Base-by-base conservation (phyloP, 306 rosid species). In the Rubus parviflorus region DNA sequence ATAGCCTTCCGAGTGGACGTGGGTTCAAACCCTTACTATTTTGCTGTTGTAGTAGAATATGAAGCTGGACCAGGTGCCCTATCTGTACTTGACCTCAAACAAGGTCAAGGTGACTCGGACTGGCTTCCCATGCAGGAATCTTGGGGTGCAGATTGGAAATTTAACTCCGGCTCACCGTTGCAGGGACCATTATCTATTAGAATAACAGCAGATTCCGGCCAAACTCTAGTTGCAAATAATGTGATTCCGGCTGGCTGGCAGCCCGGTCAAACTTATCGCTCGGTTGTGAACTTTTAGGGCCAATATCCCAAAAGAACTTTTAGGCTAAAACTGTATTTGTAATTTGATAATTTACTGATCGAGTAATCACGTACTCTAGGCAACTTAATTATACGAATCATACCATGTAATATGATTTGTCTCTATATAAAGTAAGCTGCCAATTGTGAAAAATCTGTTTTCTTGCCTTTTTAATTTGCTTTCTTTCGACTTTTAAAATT, bases 121-220 rank as follows among this genome's bases (percentile, higher is more conserved):
- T 90, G 96, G 96, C 42, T 70, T 51, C 23, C 84, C 30, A 88
- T 92, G 97, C 81, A 87, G 42, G 77, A 81, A 23, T 86, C 89
- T 4, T 89, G 97, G 94, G 95, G 97, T 61, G 96, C 96, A 6
- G 82, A 81, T 68, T 92, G 96, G 97, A 88, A 83, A 14, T 75
- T 76, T 16, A 66, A 88, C 51, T 58, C 75, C 3, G 90, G 87
- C 13, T 62, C 88, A 37, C 68, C 86, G 2, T 52, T 92, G 2
- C 42, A 42, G 25, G 85, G 87, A 7, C 97, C 97, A 1, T 85
- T 92, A 65, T 90, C 96, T 3, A 49, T 92, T 40, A 78, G 81
- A 40, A 68, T 92, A 15, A 88, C 88, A 5, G 51, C 90, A 8
- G 37, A 60, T 11, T 82, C 89, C 6, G 75, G 85, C 49, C 72